phyloP scores from a whole-genome alignment of 2,329 filamentous ascomycete species.

The Aureobasidium sp. region DNA sequence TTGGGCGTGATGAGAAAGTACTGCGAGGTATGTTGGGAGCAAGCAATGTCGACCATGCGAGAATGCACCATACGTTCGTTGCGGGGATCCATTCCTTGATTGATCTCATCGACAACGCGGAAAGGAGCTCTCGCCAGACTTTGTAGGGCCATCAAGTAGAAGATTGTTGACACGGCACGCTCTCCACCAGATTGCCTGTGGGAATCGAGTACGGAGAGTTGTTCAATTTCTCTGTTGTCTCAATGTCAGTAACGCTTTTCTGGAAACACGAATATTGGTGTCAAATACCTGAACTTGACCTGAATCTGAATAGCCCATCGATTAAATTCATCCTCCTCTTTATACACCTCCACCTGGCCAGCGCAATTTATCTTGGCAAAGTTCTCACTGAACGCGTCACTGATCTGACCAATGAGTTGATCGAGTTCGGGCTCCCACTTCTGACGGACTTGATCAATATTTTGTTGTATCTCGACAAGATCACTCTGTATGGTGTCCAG shows the following conservation, averaged over 20 bases:
- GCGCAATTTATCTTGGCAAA: slow-evolving; percentile 92
- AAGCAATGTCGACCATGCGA: slow-evolving; percentile 96
- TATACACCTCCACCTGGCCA: slow-evolving; percentile 80
- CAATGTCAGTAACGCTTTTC: slow-evolving; percentile 19
- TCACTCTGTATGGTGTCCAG: slow-evolving; percentile 49
- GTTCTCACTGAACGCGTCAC: slow-evolving; percentile 83
- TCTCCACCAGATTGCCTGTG: slow-evolving; percentile 96
- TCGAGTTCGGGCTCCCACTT: slow-evolving; percentile 84
- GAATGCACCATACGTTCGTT: slow-evolving; percentile 98
- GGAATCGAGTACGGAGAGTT: slow-evolving; percentile 75
- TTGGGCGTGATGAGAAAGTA: slow-evolving; percentile 99
- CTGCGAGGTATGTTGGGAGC: slow-evolving; percentile 61
- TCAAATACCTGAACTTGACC: slow-evolving; percentile 79
- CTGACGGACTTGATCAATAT: slow-evolving; percentile 59
- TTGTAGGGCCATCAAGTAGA: slow-evolving; percentile 97
- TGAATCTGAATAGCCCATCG: slow-evolving; percentile 89
- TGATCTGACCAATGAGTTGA: slow-evolving; percentile 69
- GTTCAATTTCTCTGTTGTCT: slow-evolving; percentile 63
- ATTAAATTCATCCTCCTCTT: slow-evolving; percentile 82
- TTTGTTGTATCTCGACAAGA: slow-evolving; percentile 48
- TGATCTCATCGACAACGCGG: slow-evolving; percentile 98
- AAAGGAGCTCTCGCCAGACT: slow-evolving; percentile 90
- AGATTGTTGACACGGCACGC: slow-evolving; percentile 92
- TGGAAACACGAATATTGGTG: background rate
- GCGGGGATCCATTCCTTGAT: slow-evolving; percentile 97